Evolutionary conservation across 306 rosid species (phyloP).

Genomic region (Gynostemma pentaphyllum): DNA sequence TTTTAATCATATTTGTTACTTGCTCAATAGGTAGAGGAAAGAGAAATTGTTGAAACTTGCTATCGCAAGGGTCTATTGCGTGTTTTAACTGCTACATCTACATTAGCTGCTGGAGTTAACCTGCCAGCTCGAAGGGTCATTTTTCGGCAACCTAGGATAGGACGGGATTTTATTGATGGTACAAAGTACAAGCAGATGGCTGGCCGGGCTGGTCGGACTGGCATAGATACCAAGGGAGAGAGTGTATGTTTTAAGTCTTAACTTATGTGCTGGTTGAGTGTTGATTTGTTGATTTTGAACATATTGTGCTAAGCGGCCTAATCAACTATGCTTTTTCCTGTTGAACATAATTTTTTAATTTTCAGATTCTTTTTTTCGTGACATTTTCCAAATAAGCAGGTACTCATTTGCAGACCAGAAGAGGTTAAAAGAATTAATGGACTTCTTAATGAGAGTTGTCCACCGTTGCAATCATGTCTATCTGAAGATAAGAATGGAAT

Average conservation of each 20-base stretch:
- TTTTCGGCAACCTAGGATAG: constrained; percentile 91
- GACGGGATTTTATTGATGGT: constrained; percentile 88
- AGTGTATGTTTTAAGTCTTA: constrained; percentile 44
- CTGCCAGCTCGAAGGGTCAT: constrained; percentile 94
- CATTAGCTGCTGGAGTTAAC: constrained; percentile 97
- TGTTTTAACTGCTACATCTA: constrained; percentile 92
- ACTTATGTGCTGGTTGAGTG: background rate
- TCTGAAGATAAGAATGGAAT: constrained; percentile 95
- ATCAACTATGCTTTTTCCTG: background rate
- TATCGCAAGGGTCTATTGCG: constrained; percentile 87
- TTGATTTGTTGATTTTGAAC: background rate
- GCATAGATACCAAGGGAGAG: constrained; percentile 94
- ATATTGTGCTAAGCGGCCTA: background rate
- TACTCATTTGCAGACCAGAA: constrained; percentile 78
- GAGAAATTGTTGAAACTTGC: constrained; percentile 91
- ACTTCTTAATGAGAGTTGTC: constrained; percentile 74
- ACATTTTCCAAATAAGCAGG: constrained; percentile 25
- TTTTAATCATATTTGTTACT: background rate
- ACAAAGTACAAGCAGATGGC: constrained; percentile 94
- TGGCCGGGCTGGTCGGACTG: constrained; percentile 99
- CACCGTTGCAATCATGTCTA: constrained; percentile 77
- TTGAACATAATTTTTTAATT: constrained; percentile 7
- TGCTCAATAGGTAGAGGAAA: constrained; percentile 75
- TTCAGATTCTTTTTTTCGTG: background rate
- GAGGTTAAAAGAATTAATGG: constrained; percentile 65